Percentiles rank a stretch among this genome's conserved stretches.
Conservation (phyloP, 208 protist genomes). For the Trypanosoma boissoni region DNA sequence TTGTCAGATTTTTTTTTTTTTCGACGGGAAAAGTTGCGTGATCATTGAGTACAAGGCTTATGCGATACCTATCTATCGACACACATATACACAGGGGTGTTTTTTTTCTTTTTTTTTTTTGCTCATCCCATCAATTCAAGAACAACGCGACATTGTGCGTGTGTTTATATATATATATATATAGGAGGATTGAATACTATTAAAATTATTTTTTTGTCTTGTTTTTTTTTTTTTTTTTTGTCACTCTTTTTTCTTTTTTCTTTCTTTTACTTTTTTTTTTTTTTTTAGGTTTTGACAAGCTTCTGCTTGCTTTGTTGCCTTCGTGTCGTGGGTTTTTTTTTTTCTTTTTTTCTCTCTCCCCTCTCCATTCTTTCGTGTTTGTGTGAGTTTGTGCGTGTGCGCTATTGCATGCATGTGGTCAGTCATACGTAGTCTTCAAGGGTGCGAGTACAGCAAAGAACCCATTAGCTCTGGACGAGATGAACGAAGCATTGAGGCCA, state of each 20-base stretch:
- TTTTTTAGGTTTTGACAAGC: background rate
- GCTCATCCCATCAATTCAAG: no score
- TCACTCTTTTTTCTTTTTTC: background rate
- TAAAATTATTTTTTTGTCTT: background rate
- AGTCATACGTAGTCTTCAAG: constrained; percentile 66
- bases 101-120: no score
- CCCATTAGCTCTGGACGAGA: constrained; percentile 8
- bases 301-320: constrained; percentile 14
- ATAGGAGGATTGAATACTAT: background rate
- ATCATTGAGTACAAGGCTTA: no score
- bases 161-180: background rate
- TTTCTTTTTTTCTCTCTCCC: constrained; percentile 9
- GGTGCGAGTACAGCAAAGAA: constrained; percentile 32
- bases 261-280: constrained; percentile 14
- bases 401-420: constrained; percentile 49
- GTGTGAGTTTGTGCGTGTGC: background rate
- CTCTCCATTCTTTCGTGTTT: background rate
- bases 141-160: no score
- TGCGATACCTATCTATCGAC: no score
- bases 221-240: constrained; percentile 14
- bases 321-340: constrained; percentile 2
- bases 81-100: no score
- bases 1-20: no score
- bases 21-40: no score
- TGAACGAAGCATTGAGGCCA: constrained; percentile 28